phyloP scores from a whole-genome alignment of 2,329 filamentous ascomycete genomes.

The Scytalidium sp. region DNA sequence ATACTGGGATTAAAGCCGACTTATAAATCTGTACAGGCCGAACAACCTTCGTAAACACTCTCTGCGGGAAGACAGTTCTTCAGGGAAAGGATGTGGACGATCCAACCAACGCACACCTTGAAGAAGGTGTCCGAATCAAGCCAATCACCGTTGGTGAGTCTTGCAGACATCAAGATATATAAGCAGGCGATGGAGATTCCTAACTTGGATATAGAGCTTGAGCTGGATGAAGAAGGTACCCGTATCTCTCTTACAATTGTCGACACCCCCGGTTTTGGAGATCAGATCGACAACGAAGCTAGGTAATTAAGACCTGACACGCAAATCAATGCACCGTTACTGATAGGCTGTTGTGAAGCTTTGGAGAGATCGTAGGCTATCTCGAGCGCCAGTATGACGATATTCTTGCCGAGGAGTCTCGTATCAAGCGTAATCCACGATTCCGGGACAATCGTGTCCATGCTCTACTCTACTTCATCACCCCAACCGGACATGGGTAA shows the following conservation, averaged over 20 bases:
- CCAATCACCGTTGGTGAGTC: conserved; percentile 90
- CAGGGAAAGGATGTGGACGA: conserved; percentile 92
- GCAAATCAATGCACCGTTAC: conserved; percentile 13
- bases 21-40: conserved; percentile 59
- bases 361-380: conserved; percentile 96
- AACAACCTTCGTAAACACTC: conserved; percentile 99
- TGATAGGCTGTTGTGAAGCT: conserved; percentile 52
- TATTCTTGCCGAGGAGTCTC: conserved; percentile 97
- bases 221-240: conserved; percentile 97
- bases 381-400: conserved; percentile 99
- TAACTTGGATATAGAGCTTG: conserved; percentile 63
- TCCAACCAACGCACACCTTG: conserved; percentile 79
- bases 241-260: conserved; percentile 98
- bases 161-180: background rate
- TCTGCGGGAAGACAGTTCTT: conserved; percentile 92
- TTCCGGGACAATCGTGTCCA: conserved; percentile 99
- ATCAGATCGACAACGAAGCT: conserved; percentile 98
- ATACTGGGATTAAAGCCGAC: conserved; percentile 10
- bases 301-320: conserved; percentile 53
- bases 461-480: conserved; percentile 98
- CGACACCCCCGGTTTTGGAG: conserved; percentile 96
- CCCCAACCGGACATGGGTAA: conserved; percentile 91
- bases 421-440: conserved; percentile 99
- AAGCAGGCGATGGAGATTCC: conserved; percentile 19
- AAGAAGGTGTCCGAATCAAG: conserved; percentile 98